Percentiles rank a stretch among this genome's conserved stretches.
Conservation (phyloP, 805 yeast genomes). For the Zygosaccharomyces bailii region DNA sequence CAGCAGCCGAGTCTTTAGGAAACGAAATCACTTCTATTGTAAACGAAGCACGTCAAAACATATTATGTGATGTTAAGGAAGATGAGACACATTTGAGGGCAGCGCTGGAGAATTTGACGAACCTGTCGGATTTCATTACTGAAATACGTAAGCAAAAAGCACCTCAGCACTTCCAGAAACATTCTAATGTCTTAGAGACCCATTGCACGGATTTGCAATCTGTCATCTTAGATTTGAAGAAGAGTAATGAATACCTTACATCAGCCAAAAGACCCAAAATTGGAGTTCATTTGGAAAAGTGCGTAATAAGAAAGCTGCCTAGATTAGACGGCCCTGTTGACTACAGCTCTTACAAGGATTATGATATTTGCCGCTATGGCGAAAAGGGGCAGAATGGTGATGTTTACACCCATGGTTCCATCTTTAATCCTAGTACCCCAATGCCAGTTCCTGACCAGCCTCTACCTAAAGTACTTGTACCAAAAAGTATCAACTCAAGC, state of each 20-base stretch:
- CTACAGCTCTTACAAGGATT: constrained; percentile 14
- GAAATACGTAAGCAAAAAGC: constrained; percentile 13
- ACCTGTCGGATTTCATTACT: constrained; percentile 3
- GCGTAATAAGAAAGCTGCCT: constrained; percentile 14
- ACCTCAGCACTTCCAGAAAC: constrained; percentile 18
- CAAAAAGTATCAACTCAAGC: constrained; percentile 28
- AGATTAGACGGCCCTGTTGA: constrained; percentile 16
- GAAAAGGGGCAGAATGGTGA: neutral
- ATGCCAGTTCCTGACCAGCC: constrained; percentile 33
- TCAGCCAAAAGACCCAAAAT: constrained; percentile 1
- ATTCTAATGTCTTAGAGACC: constrained; percentile 12
- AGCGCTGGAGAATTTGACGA: constrained; percentile 1
- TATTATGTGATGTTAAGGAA: constrained; percentile 5
- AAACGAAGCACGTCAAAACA: constrained; percentile 9
- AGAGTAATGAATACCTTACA: neutral
- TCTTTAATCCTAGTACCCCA: constrained; percentile 25
- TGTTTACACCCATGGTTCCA: neutral
- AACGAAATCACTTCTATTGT: constrained; percentile 5
- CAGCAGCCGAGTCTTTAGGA: constrained; percentile 4
- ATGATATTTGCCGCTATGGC: constrained; percentile 5
- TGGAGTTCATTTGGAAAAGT: constrained; percentile 4
- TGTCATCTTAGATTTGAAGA: constrained; percentile 4
- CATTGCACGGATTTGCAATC: constrained; percentile 6
- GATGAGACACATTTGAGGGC: constrained; percentile 2
- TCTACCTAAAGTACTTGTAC: constrained; percentile 25